Percentiles rank a stretch among this genome's conserved stretches.
Evolutionary conservation across 345 rosid species (phyloP).

Genomic region (Syzygium aqueum): DNA sequence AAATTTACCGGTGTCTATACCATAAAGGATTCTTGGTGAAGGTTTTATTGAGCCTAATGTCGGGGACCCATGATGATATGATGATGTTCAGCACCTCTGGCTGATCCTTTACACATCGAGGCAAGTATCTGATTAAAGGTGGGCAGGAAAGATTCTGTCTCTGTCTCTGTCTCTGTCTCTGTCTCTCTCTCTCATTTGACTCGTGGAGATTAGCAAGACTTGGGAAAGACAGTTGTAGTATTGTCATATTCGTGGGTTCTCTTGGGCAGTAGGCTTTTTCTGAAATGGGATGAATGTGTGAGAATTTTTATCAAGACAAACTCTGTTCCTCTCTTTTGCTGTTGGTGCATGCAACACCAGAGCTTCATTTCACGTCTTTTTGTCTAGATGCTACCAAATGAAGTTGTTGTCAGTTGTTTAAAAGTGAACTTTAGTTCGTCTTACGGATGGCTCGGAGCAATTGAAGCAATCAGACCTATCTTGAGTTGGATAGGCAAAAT

Average conservation of each 20-base stretch:
- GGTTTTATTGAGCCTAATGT: background rate
- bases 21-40: background rate
- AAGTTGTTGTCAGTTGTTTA: background rate
- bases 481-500: background rate
- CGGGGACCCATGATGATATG: background rate
- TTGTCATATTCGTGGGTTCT: background rate
- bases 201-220: background rate
- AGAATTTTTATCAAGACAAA: background rate
- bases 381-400: background rate
- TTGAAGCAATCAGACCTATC: background rate
- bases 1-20: background rate
- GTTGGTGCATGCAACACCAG: background rate
- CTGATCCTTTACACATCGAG: background rate
- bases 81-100: background rate
- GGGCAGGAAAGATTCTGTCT: background rate
- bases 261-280: background rate
- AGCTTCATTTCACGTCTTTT: background rate
- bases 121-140: background rate
- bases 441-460: background rate
- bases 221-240: background rate
- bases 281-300: background rate
- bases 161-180: background rate
- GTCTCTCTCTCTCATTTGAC: background rate
- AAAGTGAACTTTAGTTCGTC: background rate
- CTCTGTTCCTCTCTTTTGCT: background rate